Base-by-base conservation (phyloP, 768 basidiomycete genomes). In the Termitomyces heimii region DNA sequence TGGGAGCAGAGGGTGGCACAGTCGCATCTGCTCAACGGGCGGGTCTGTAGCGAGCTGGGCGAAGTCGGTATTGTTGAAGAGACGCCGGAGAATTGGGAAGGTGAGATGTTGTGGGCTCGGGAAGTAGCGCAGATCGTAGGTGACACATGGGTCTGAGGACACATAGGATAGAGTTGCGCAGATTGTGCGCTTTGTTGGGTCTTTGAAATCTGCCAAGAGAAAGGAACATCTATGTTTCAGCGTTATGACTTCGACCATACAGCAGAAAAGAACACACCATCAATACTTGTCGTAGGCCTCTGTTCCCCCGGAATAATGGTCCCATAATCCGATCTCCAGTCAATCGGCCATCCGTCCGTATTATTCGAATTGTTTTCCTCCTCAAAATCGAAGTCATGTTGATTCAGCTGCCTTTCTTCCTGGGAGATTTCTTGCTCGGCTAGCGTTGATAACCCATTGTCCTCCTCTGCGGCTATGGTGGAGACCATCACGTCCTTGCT, bases 1-100 rank as follows among this genome's bases (percentile, higher is more conserved):
- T 0, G 87, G 86, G 0, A 85, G 69, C 35, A 73, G 71, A 0
- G 78, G 69, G 67, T 85, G 83, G 63, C 76, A 82, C 50, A 88
- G 63, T 13, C 83, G 82, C 73, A 88, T 77, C 55, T 68, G 69
- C 5, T 70, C 63, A 0, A 78, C 70, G 1, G 82, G 75, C 1
- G 84, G 84, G 40, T 73, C 71, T 14, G 80, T 81, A 24, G 79
- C 81, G 52, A 82, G 74, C 44, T 82, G 82, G 13, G 75, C 72
- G 60, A 85, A 76, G 63, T 88, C 84, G 50, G 74, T 75, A 5
- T 66, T 59, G 58, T 78, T 80, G 22, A 14, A 34, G 13, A 0
- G 2, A 3, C 22, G 48, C 14, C n/a, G n/a, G 6, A 20, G n/a
- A 20, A 20, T 13, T 0, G 47, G 47, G 31, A 48, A 48, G n/a